Conservation (phyloP, 2,329 filamentous ascomycete species). For the Fusarium pseudocircinatum region DNA sequence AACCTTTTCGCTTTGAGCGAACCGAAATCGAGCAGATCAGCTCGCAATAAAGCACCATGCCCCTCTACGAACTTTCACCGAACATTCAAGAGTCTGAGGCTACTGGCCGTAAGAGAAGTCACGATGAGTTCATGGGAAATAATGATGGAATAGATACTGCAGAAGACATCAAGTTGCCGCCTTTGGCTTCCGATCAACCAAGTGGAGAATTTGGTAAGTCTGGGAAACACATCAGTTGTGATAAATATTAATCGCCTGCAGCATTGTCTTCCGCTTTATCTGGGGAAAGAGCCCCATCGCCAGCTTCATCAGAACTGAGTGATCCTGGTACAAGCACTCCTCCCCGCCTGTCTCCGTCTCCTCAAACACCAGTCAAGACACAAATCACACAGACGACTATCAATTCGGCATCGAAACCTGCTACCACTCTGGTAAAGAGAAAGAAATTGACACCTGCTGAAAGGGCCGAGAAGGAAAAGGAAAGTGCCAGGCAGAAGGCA, state of each 20-base stretch:
- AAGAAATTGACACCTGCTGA: conserved; percentile 56
- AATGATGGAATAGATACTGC: conserved; percentile 39
- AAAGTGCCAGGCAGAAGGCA: conserved; percentile 47
- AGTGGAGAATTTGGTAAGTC: conserved; percentile 40
- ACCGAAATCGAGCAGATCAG: not conserved
- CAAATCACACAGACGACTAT: conserved; percentile 2
- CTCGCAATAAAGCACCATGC: conserved; percentile 49
- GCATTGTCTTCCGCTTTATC: conserved; percentile 39
- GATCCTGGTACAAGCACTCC: conserved; percentile 56
- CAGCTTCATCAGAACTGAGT: conserved; percentile 50
- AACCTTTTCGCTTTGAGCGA: not conserved
- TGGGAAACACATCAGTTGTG: too few species aligned
- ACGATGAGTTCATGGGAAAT: conserved; percentile 56
- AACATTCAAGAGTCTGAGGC: conserved; percentile 59
- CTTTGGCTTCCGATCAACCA: conserved; percentile 21
- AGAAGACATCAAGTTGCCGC: conserved; percentile 31
- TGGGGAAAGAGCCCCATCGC: conserved; percentile 43
- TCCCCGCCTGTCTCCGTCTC: conserved; percentile 49
- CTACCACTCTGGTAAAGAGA: conserved; percentile 49
- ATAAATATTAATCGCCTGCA: conserved; percentile 28
- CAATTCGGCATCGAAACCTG: conserved; percentile 31
- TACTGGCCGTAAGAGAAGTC: conserved; percentile 56
- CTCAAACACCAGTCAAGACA: conserved; percentile 46
- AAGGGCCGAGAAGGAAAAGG: conserved; percentile 51
- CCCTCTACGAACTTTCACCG: conserved; percentile 58